Evolutionary conservation across 2,329 filamentous ascomycete genomes (phyloP), one percentile per base, ranked within the genome.

Genomic region (Paraconiothyrium sp.): DNA sequence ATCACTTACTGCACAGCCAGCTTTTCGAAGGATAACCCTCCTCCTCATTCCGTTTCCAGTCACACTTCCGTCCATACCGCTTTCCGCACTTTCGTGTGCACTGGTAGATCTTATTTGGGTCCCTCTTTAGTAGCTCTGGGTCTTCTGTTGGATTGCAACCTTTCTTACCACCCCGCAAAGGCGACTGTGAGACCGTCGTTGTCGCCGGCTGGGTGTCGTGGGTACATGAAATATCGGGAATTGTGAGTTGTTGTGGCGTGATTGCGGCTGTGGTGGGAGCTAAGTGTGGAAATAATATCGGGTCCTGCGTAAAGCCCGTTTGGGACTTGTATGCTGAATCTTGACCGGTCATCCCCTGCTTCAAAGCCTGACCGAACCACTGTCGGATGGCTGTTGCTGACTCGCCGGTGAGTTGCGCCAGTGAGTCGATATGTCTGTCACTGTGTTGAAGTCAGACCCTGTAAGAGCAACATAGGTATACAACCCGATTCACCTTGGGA

Each of bases 291-390:
- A 68, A 62, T 63, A 69, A 67, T 32, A 54, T 54, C n/a, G 72
- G 69, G 50, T 72, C 62, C 57, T 70, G 69, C 27, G 66, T 68
- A 46, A 75, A 66, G 46, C 68, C 71, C 13, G 76, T 77, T 57
- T 77, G 75, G n/a, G 76, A 78, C 58, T 74, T 77, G 62, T 78
- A 78, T 32, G 75, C 76, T 9, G 75, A 78, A 54, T 78, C 76
- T 43, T 75, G 71, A n/a, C 70, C 67, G 37, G 67, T 67, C 68
- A 78, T 73, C 46, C 76, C 76, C 60, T 77, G 75, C 66, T 76
- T 77, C 59, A 77, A 62, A 32, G 77, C 67, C 47, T 72, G 69
- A 14, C 76, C 73, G 48, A 78, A 78, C 76, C 76, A 78, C 43
- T 72, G 70, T 47, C 75, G 65, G 54, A 78, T 76, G 5, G 74